Evolutionary conservation across 768 basidiomycete genomes (phyloP), one percentile per base, ranked within the genome.

Genomic region (Sutorius australiensis): DNA sequence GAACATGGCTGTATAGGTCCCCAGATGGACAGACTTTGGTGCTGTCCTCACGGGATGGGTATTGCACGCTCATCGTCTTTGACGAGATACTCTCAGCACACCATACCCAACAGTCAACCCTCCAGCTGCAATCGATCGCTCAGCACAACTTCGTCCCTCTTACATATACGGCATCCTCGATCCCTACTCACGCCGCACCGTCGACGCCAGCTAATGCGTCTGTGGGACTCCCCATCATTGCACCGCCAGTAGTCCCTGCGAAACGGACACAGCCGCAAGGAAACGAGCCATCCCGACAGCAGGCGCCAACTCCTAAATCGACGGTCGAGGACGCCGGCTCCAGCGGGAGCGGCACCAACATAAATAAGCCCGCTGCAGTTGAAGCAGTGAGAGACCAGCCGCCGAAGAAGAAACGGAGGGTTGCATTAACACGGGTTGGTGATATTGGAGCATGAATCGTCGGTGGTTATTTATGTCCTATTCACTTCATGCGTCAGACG

Each of bases 61-160:
- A 98, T 71, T 98, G 97, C 74, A 97, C 95, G 1, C 80, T 98
- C 52, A 79, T 97, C 60, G 80, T 91, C 19, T 98, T 99, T 67
- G 95, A 98, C 72, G 95, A 98, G 70, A 87, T 95, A 51, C 80
- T 98, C 2, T 82, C 92, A 0, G 79, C 87, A 5, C 83, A 95
- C 67, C 87, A 91, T 57, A 94, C 86, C 1, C 95, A 98, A 64
- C 95, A 95, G 66, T 89, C 91, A 54, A 83, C 89, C 5, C 80
- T 95, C 17, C 95, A 95, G 68, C 75, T 97, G 30, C 89, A 93
- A 63, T 88, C 89, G 33, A 93, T 97, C 53, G 94, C 94, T 2
- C 87, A 91, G 61, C 83, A 88, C 55, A 84, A 92, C 63, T 87
- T 83, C 3, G 80, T 89, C 34, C 82, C 86, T 3, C 74, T 86